Base-by-base conservation (phyloP, 306 rosid species). In the Malus sieversii region DNA sequence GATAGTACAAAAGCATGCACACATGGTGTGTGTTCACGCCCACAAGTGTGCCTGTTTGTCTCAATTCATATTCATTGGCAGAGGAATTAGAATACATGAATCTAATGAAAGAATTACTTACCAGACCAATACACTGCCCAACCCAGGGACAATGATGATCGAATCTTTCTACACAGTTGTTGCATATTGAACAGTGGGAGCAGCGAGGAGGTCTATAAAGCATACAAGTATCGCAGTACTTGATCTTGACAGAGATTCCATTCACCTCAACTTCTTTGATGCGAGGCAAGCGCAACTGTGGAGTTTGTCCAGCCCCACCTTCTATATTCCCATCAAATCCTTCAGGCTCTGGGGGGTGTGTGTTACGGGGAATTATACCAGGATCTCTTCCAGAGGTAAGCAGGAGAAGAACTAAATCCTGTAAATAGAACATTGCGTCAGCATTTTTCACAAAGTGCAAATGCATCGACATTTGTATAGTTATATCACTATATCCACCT, bases 71-170 rank as follows among this genome's bases (percentile, higher is more conserved):
- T 44, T 23, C 66, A 44, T 25, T 4, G 5, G 22, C 23, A 59
- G 38, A 57, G 20, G 18, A 79, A 65, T 74, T 60, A 65, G 70
- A 66, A 64, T 42, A 76, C 71, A 78, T 55, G 48, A 71, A 20
- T 22, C 60, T 22, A 72, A 3, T 6, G 59, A 72, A 44, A 79
- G 42, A n/a, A 68, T 44, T 77, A 85, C 95, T 46, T 85, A 94
- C 98, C 90, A 89, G 90, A 59, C 99, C 99, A 74, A 95, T 95
- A 82, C 99, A 95, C 84, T 95, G 99, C 29, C 99, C 99, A 71
- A 95, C 97, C 99, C 99, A 95, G 33, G 99, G 99, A 79, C 99
- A 95, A 82, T 95, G 99, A 70, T 95, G 99, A 82, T 95, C 99
- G 68, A 95, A 95, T 64, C 97, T 87, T 78, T 92, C 96, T 12